Base-by-base conservation (phyloP, 106 monocot genomes). In the Platanthera zijinensis region DNA sequence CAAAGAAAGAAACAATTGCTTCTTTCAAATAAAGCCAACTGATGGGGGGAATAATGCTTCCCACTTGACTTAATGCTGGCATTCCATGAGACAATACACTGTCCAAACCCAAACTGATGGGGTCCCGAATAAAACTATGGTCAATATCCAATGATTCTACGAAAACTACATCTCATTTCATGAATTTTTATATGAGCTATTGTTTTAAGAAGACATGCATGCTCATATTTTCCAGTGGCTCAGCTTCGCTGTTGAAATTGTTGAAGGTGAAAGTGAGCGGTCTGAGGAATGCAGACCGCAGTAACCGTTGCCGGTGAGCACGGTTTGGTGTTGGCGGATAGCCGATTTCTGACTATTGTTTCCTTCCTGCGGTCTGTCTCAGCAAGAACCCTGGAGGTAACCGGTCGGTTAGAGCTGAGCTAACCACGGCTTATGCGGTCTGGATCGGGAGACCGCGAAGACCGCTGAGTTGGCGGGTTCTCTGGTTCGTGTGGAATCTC, bases 31-130 rank as follows among this genome's bases (percentile, higher is more conserved):
- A 32, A 39, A 39, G 10, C 11, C 10, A 66, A 32, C 66, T 66
- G 25, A 25, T 66, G 25, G 10, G 11, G 25, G 30, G 32, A 25
- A 15, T 18, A 59, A 30, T 30, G 64, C 28, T 30, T 66, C 25
- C 59, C 59, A 59, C 59, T 59, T 59, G 59, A 59, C 28, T 30
- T 66, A 30, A 30, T 25, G 66, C 32, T 39, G 66, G 66, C 66
- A 66, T 66, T 66, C 66, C 66, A 30, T 30, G 18, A 66, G 66
- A 66, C 66, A 66, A 61, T n/a, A n/a, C 59, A 61, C 59, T 61
- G 59, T 61, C 19, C 59, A 6, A n/a, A 61, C 8, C 18, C 59
- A 61, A 39, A 21, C 59, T 61, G 21, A 61, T 61, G 59, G 66
- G 66, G 30, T 30, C 30, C 66, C 28, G 62, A 63, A 28, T 25